Percentiles rank a stretch among this genome's conserved stretches.
phyloP scores from a whole-genome alignment of 2,329 filamentous ascomycete genomes.

The Alternaria incomplexa region DNA sequence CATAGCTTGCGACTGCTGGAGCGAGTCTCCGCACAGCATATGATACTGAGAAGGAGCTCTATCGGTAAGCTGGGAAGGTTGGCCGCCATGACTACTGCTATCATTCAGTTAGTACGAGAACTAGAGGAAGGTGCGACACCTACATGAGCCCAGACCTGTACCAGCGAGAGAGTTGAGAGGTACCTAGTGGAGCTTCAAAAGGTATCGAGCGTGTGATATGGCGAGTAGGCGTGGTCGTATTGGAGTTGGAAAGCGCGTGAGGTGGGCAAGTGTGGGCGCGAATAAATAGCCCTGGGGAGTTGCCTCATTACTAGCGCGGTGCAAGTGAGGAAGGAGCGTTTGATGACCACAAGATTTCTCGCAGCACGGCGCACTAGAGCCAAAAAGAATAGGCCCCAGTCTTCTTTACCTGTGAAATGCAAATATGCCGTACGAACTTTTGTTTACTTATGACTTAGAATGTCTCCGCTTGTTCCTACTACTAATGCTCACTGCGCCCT shows the following conservation, averaged over 20 bases:
- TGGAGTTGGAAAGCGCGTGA: too few species aligned
- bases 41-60: background rate
- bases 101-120: background rate
- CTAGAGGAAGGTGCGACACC: background rate
- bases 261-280: too few species aligned
- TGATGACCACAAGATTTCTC: background rate
- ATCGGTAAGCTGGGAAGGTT: background rate
- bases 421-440: too few species aligned
- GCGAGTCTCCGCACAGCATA: background rate
- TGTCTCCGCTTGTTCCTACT: too few species aligned
- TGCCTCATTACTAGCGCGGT: background rate
- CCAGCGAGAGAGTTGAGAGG: too few species aligned
- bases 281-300: background rate
- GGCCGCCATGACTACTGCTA: background rate
- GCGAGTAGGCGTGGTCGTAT: too few species aligned
- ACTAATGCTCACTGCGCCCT: too few species aligned
- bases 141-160: background rate
- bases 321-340: background rate
- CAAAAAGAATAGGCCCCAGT: too few species aligned
- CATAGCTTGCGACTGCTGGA: background rate
- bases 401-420: too few species aligned
- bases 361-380: background rate
- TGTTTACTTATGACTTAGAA: too few species aligned
- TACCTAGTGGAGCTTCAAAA: too few species aligned
- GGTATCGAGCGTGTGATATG: too few species aligned